Base-by-base conservation (phyloP, 192 early-diverging fungal genomes). In the Rhizophlyctis rosea region DNA sequence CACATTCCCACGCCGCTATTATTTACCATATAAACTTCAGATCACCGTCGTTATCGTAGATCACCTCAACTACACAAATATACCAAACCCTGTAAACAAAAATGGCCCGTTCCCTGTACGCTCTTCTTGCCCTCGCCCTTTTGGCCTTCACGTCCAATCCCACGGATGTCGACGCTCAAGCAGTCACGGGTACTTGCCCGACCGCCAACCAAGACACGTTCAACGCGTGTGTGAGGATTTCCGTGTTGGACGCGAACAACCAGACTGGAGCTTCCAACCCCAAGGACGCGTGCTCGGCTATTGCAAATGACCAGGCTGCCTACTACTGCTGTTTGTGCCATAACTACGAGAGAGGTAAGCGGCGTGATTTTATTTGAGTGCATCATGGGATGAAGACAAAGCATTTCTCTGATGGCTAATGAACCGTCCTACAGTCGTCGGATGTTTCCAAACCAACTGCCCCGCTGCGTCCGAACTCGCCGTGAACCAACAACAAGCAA, bases 241-340 rank as follows among this genome's bases (percentile, higher is more conserved):
- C 39, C 39, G 18, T 44, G 7, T 18, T 44, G 7, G 39, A 44
- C 39, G 39, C 9, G 18, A 44, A 44, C 39, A 44, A 44, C 39
- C 39, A 44, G 18, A 44, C 39, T 44, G 39, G 39, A 18, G 7
- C 18, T 18, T 13, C 7, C 39, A 18, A 44, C 39, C 39, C 39
- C 39, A 44, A 44, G 39, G 39, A 7, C 18, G 39, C 39, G 18
- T 44, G 39, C 39, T 7, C 39, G 7, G 7, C 39, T 44, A 44
- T 44, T 44, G 39, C 39, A 18, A 44, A 44, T 18, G 39, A 44
- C 39, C 39, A 44, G 39, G 7, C 39, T 7, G 18, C 9, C 7
- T 44, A 44, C 39, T 44, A 44, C 39, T 44, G 39, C 39, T 44
- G 39, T 44, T 18, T 44, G 39, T 44, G 39, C 39, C 39, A 44